Base-by-base conservation (phyloP, 83 land plant genomes). In the Diphasiastrum complanatum region DNA sequence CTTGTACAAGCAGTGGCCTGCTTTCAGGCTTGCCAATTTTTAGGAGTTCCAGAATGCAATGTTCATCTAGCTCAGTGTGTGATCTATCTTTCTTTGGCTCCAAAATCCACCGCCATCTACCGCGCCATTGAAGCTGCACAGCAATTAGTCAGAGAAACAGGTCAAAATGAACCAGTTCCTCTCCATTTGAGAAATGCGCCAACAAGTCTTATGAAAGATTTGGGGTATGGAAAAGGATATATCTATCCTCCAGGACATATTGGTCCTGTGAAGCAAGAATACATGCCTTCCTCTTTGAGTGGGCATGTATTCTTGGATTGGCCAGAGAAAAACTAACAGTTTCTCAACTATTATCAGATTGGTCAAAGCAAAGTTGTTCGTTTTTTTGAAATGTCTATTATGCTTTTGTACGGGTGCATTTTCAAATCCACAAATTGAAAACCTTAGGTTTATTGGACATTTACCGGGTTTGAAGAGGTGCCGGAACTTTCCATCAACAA, bases 41-140 rank as follows among this genome's bases (percentile, higher is more conserved):
- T 91, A 2, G 97, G 97, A 23, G 83, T 91, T 89, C 97, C 97
- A 2, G 97, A 91, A 60, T 91, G 95, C 78, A 85, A 83, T 61
- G 87, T 85, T 34, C 79, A 73, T 45, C 85, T 91, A 22, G 90
- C 95, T 0, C 97, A 91, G 47, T 91, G 97, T 56, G 97, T 87
- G 20, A 82, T 83, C 4, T 87, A 91, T 67, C 71, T 91, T 34
- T 77, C 97, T 4, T 41, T 87, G 68, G 95, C 97, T 0, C 95
- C 97, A 2, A 91, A 91, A 45, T 91, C 97, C 24, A 75, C 85
- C 20, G 75, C 89, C 33, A 95, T 85, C 11, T 91, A 87, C 35
- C 64, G 70, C 45, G 97, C 95, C 0, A 64, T 91, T 1, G 69
- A 43, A 33, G 83, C 78, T 36, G 97, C 97, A 16, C 86, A 84